Base-by-base conservation (phyloP, 495 filamentous ascomycete genomes). In the Cryomyces antarcticus region DNA sequence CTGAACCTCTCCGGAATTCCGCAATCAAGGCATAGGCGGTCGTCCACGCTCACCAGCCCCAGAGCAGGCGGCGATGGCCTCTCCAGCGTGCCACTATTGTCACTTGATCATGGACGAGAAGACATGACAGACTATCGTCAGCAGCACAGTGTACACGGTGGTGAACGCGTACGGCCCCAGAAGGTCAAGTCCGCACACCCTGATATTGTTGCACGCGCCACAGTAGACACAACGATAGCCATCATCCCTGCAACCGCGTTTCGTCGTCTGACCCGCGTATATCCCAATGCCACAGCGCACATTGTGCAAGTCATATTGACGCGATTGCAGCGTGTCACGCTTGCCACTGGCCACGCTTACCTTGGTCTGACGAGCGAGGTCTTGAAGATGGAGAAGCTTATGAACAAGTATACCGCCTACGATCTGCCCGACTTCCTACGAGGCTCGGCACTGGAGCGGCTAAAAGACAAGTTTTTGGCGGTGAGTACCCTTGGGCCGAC, bases 181-280 rank as follows among this genome's bases (percentile, higher is more conserved):
- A 65, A 69, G 56, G 54, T 68, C 29, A 79, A 76, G 49, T 96
- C 92, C 3, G 88, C 80, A 0, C 89, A 97, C 61, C 89, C 89
- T 9, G 89, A 97, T 57, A 92, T 97, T 50, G 84, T 96, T 46
- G 89, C 86, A 6, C 73, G 89, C 49, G 89, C 89, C n/a, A 93
- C 84, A 30, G 82, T 92, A 17, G 89, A 97, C 56, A 96, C 88
- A 0, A 97, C 92, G 0, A 95, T 97, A 60, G 89, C 89, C 11
- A 89, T 97, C 52, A 96, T 97, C 49, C 89, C 89, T 4, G 92
- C 88, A 5, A 89, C 83, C 50, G 89, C 89, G 4, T 97, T 97
- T 57, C 75, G 84, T 43, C 79, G 89, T 6, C 64, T 97, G 33
- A 97, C 93, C n/a, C 69, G 81, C 48, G 78, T 95, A 17, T 97